Base-by-base conservation (phyloP, 2,329 filamentous ascomycete species). In the Trichoderma atroviride region DNA sequence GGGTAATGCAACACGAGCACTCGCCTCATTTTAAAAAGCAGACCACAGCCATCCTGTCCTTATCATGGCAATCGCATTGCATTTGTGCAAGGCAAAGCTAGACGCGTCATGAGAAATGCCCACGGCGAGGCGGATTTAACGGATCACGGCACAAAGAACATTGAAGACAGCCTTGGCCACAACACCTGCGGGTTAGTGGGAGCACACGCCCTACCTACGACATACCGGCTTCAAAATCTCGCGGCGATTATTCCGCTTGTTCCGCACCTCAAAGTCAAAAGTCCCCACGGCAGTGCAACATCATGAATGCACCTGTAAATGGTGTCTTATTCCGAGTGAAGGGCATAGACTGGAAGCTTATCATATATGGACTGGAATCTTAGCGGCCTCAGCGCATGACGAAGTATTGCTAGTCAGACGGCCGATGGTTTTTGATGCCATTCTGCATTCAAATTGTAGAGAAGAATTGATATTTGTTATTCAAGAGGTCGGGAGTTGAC, bases 121-220 rank as follows among this genome's bases (percentile, higher is more conserved):
- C n/a, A 57, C 35, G 31, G 19, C 37, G 14, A 66, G 63, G 53
- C 63, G 35, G 40, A 66, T 22, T 66, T 58, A 29, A 19, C 63
- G 53, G 63, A 58, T 35, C 16, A n/a, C 55, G 53, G 55, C 63
- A 52, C 40, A 16, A 29, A 27, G 19, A 35, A 35, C 13, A 14
- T 14, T 13, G 53, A 5, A 33, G 16, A 19, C 31, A 57, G 63
- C 53, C 63, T 35, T 19, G 5, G 16, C 29, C 16, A 56, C 19
- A 64, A 22, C 47, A 55, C 13, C 6, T 40, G 19, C 22, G 61
- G 11, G 56, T 43, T 31, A 24, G 61, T n/a, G 47, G 47, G 27
- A 55, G 43, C 24, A 53, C 33, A 53, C 52, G 47, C 47, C 52
- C 14, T 64, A 22, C 11, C 35, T 16, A 10, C 47, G 47, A 50